Percentiles rank a stretch among this genome's conserved stretches.
phyloP scores from a whole-genome alignment of 2,329 filamentous ascomycete genomes.

The Periconia sp. region DNA sequence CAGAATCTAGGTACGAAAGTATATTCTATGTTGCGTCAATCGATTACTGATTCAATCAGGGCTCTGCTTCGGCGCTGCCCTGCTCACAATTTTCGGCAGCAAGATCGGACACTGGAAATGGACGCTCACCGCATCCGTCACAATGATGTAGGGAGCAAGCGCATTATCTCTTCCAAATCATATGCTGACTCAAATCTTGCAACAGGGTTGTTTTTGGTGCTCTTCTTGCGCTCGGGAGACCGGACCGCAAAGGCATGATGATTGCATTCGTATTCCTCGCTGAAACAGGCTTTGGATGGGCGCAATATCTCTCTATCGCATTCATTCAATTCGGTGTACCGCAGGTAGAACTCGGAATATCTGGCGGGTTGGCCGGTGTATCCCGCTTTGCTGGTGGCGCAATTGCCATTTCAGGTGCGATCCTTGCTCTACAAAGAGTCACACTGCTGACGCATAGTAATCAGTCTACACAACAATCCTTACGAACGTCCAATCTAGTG shows the following conservation, averaged over 20 bases:
- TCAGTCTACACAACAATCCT: slow-evolving; percentile 50
- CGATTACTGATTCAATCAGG: slow-evolving; percentile 7
- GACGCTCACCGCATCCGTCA: slow-evolving; percentile 52
- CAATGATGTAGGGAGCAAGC: too few species aligned
- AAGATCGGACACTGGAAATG: slow-evolving; percentile 55
- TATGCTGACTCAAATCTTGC: too few species aligned
- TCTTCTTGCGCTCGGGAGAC: slow-evolving; percentile 52
- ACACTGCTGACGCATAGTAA: neutral
- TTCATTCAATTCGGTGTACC: slow-evolving; percentile 58
- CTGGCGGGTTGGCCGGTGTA: slow-evolving; percentile 47
- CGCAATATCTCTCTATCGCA: slow-evolving; percentile 56
- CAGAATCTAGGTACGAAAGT: slow-evolving; percentile 49
- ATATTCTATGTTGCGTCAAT: neutral
- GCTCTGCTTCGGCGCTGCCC: slow-evolving; percentile 49
- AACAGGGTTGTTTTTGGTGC: slow-evolving; percentile 56
- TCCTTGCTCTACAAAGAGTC: neutral
- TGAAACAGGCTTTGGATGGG: slow-evolving; percentile 54
- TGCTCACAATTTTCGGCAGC: slow-evolving; percentile 51
- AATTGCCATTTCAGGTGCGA: slow-evolving; percentile 46
- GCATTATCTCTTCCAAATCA: too few species aligned
- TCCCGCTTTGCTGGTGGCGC: slow-evolving; percentile 53
- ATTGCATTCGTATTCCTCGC: slow-evolving; percentile 57
- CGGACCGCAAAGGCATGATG: slow-evolving; percentile 53
- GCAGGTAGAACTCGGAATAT: slow-evolving; percentile 56
- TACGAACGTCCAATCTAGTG: slow-evolving; percentile 37